Percentiles rank a stretch among this genome's conserved stretches.
Evolutionary conservation across 768 basidiomycete genomes (phyloP).

Genomic region (Serpula lacrymans): DNA sequence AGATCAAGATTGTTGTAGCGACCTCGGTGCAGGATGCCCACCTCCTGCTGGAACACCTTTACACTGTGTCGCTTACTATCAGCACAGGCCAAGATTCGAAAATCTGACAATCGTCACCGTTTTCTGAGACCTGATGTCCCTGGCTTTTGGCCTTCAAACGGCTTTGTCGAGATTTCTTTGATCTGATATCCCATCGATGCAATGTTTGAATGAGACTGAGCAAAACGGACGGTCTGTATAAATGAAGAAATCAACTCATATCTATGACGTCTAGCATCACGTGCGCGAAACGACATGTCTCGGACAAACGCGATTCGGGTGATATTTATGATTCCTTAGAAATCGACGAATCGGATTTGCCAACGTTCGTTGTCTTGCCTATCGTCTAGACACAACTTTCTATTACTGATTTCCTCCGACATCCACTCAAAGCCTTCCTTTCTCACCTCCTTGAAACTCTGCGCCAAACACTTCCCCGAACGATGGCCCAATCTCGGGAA

Average conservation of each 20-base stretch:
- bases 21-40: constrained; percentile 30
- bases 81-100: constrained; percentile 17
- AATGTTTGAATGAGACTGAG: constrained; percentile 5
- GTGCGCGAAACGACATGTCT: constrained; percentile 3
- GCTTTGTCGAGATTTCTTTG: constrained; percentile 76
- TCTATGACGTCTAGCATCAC: constrained; percentile 7
- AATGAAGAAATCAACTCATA: constrained; percentile 7
- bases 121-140: constrained; percentile 98
- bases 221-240: constrained; percentile 9
- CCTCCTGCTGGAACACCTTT: constrained; percentile 97
- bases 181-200: constrained; percentile 42
- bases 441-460: constrained; percentile 37
- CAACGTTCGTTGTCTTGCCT: constrained; percentile 1
- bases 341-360: background rate
- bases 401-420: too few species aligned
- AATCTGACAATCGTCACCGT: constrained; percentile 48
- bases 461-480: constrained; percentile 73
- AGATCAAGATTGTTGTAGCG: constrained; percentile 16
- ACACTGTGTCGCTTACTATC: constrained; percentile 53
- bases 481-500: constrained; percentile 59
- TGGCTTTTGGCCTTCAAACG: constrained; percentile 93
- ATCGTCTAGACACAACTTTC: background rate
- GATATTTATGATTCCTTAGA: background rate
- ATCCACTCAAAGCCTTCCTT: constrained; percentile 34
- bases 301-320: background rate